These are phyloP conservation scores for Ustilaginoidea virens DNA, from an alignment of 2,329 filamentous ascomycete species.

Conservation along the genomic window DNA sequence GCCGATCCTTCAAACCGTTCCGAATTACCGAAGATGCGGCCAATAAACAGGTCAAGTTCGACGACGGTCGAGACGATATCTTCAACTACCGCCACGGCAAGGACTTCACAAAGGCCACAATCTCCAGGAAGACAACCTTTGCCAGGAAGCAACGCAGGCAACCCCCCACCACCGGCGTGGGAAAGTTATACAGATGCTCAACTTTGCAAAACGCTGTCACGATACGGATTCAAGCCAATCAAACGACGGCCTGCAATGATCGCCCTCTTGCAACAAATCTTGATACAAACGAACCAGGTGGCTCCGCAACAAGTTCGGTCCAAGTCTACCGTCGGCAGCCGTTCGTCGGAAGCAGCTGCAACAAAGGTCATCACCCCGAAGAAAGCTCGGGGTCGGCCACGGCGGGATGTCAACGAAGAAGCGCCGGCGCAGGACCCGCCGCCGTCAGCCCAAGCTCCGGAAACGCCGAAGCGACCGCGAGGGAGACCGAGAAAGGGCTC, in stretches of 20 bases:
- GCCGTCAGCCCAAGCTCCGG: constrained; percentile 17
- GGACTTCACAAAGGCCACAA: too few species aligned
- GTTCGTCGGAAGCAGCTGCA: constrained; percentile 1
- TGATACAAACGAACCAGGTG: constrained; percentile 39
- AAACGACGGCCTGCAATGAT: constrained; percentile 57
- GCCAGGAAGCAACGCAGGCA: not conserved
- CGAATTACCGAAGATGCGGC: too few species aligned
- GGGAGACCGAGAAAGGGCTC: constrained; percentile 26
- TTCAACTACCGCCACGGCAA: too few species aligned
- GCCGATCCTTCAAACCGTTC: too few species aligned
- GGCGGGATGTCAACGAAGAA: constrained; percentile 13
- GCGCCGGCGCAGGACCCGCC: constrained; percentile 17
- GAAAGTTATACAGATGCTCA: constrained; percentile 45
- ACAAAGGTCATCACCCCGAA: constrained; percentile 8
- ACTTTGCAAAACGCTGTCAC: constrained; percentile 43
- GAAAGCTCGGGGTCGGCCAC: constrained; percentile 18
- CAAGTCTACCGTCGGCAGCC: constrained; percentile 1
- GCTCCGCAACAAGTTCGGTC: constrained; percentile 8
- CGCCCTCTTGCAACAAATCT: constrained; percentile 52
- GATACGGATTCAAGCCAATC: constrained; percentile 58
- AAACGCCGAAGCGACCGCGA: constrained; percentile 20
- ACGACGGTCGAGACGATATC: too few species aligned
- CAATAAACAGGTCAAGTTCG: too few species aligned
- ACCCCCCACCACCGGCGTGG: constrained; percentile 34
- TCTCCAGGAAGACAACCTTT: too few species aligned